Evolutionary conservation across 495 filamentous ascomycete genomes (phyloP).

Genomic region (Hypoxylon lienhwacheense): DNA sequence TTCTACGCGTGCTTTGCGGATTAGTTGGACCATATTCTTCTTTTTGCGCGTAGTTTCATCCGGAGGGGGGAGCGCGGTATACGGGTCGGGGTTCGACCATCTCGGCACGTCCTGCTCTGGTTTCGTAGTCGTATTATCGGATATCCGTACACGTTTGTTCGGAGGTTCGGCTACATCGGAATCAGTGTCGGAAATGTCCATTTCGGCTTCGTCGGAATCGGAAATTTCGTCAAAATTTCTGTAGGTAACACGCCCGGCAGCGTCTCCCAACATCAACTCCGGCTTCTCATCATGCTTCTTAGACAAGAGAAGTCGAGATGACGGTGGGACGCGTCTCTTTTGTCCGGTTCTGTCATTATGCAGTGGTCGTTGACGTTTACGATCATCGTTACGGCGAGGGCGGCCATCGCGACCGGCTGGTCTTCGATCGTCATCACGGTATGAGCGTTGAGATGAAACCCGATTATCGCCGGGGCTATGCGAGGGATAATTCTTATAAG

Average conservation of each 20-base stretch:
- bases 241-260: conserved; percentile 45
- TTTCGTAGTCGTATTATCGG: conserved; percentile 35
- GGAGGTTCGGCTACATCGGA: conserved; percentile 54
- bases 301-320: conserved; percentile 47
- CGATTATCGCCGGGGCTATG: conserved; percentile 18
- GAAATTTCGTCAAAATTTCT: conserved; percentile 62
- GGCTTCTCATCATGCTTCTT: conserved; percentile 37
- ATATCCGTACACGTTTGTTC: conserved; percentile 49
- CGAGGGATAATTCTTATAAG: conserved; percentile 5
- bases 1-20: conserved; percentile 76
- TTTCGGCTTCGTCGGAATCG: conserved; percentile 70
- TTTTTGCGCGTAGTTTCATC: conserved; percentile 64
- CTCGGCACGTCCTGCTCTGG: conserved; percentile 58
- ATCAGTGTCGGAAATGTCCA: conserved; percentile 62
- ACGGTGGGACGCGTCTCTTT: conserved; percentile 33
- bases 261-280: conserved; percentile 44
- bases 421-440: conserved; percentile 16
- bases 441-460: conserved; percentile 4
- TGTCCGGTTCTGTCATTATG: neutral
- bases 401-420: conserved; percentile 11
- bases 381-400: conserved; percentile 22
- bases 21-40: conserved; percentile 81
- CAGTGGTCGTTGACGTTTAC: conserved; percentile 8
- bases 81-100: conserved; percentile 95
- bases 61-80: conserved; percentile 76